These are phyloP conservation scores for Puccinia coronata DNA, from an alignment of 1,284 basidiomycete species.

Conservation along the genomic window DNA sequence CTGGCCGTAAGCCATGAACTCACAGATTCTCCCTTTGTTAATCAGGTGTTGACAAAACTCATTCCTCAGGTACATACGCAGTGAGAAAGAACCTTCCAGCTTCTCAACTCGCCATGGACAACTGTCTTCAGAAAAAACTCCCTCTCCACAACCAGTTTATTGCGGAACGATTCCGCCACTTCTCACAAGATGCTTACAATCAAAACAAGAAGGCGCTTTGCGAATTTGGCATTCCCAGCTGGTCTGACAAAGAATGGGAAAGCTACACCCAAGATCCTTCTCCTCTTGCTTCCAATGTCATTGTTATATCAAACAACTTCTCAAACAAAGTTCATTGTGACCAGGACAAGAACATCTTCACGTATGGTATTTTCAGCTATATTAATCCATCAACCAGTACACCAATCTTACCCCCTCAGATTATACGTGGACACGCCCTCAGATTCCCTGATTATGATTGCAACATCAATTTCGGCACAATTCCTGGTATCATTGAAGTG, in stretches of 20 bases:
- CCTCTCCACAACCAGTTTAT: not conserved
- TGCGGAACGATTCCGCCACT: not conserved
- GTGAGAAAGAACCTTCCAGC: not conserved
- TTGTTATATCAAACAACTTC: no score
- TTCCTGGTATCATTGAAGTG: slow-evolving; percentile 4
- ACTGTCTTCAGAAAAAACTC: not conserved
- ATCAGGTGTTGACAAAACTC: no score
- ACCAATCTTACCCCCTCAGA: not conserved
- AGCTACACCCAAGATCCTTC: not conserved
- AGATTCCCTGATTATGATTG: slow-evolving; percentile 7
- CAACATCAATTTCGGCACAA: not conserved
- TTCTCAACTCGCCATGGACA: not conserved
- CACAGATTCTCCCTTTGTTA: no score
- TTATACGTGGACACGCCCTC: not conserved
- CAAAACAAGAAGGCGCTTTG: not conserved
- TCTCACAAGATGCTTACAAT: not conserved
- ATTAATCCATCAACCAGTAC: not conserved
- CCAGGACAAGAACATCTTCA: slow-evolving; percentile 7
- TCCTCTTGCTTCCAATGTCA: not conserved
- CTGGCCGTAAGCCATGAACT: no score
- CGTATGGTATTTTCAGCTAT: slow-evolving; percentile 18
- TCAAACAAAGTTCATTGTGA: not conserved
- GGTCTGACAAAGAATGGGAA: slow-evolving; percentile 1
- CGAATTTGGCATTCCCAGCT: not conserved
- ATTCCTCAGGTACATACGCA: slow-evolving; percentile 3